Evolutionary conservation across 2,329 filamentous ascomycete species (phyloP), one percentile per base, ranked within the genome.

Genomic region (Venturia aucupariae): DNA sequence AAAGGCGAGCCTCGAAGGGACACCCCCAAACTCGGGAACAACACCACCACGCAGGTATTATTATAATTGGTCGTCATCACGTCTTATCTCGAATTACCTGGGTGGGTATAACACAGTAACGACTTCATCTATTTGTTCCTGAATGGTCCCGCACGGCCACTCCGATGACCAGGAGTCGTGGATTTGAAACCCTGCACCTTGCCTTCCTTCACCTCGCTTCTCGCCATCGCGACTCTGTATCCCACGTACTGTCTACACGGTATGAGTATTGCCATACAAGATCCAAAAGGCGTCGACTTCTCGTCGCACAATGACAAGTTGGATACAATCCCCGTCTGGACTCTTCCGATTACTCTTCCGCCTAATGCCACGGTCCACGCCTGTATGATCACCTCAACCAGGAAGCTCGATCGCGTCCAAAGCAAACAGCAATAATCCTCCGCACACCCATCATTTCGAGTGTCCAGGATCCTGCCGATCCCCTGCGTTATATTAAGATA

Each of bases 401-500:
- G 30, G 27, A 57, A 57, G 27, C 19, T 57, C 17, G 15, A 57
- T 32, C 30, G 51, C 30, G 27, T 38, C 24, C 17, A 35, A 35
- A 35, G 30, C 30, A 35, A 2, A 30, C 51, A 35, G 30, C 51
- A 35, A 32, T 32, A 35, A 32, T 32, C 19, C 8, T 57, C 6
- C 27, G 51, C 51, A 57, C 24, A 8, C 5, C 30, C 30, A 22
- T 57, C 7, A 32, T 10, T 35, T 35, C 19, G 51, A 57, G 15
- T 35, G 24, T 8, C 30, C 19, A 22, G 30, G 19, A 57, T 35
- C 4, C 30, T 57, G 35, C 30, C 51, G 19, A 57, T 35, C 17
- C 51, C 35, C 7, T 35, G 17, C n/a, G 51, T 57, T 57, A 35
- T 57, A 57, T 57, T 57, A 35, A 57, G 51, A 57, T 57, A 32